phyloP scores from a whole-genome alignment of 1,284 basidiomycete species.

The Veloboletus limbatus region DNA sequence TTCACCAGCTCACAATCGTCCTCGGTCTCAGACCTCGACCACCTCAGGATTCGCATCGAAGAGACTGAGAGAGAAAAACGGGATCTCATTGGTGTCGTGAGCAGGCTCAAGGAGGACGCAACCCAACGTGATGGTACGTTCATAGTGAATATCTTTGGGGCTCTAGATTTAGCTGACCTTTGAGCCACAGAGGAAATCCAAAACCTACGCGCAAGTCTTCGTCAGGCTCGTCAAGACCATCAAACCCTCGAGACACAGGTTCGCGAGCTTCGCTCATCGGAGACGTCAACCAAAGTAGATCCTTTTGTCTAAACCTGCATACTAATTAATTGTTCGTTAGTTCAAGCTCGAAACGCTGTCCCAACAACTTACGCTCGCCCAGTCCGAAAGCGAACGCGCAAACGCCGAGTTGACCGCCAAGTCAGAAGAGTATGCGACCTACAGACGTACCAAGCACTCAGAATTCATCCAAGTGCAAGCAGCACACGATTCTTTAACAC shows the following conservation, averaged over 20 bases:
- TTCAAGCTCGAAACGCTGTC: constrained; percentile 78
- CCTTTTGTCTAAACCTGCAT: background rate
- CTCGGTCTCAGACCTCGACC: constrained; percentile 58
- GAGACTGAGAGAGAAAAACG: constrained; percentile 79
- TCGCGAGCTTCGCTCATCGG: constrained; percentile 64
- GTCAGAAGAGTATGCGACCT: constrained; percentile 70
- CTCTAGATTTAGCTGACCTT: constrained; percentile 9
- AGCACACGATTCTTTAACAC: constrained; percentile 63
- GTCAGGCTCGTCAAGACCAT: constrained; percentile 73
- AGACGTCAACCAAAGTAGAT: constrained; percentile 65
- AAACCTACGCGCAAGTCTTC: constrained; percentile 61
- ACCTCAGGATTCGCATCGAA: constrained; percentile 57
- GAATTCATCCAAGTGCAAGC: constrained; percentile 74
- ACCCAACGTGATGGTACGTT: constrained; percentile 61
- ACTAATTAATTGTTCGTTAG: constrained; percentile 35
- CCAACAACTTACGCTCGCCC: constrained; percentile 74
- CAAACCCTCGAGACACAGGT: constrained; percentile 62
- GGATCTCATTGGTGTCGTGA: constrained; percentile 71
- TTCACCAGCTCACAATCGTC: constrained; percentile 54
- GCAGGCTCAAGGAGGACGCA: constrained; percentile 68
- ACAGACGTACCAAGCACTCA: constrained; percentile 69
- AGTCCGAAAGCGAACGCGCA: constrained; percentile 67
- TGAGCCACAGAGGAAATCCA: constrained; percentile 59
- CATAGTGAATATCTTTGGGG: background rate
- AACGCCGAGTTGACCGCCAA: constrained; percentile 60